Percentiles rank a stretch among this genome's conserved stretches.
These are phyloP conservation scores for Paecilomyces variotii DNA, from an alignment of 2,329 filamentous ascomycete genomes.

Conservation along the genomic window DNA sequence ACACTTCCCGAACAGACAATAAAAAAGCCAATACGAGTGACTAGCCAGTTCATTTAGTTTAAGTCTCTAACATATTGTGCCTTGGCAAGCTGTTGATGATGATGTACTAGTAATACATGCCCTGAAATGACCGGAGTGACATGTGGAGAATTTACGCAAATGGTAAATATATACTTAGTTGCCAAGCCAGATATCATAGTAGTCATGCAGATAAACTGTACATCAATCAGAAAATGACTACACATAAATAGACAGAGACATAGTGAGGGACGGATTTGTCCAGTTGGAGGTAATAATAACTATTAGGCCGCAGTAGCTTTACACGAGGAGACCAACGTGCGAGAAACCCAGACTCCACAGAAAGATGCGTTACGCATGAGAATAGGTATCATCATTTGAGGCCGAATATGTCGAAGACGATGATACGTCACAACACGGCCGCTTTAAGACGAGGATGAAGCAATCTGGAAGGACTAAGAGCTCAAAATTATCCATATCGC, in stretches of 20 bases:
- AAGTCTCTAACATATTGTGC: too few species aligned
- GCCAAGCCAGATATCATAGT: not conserved
- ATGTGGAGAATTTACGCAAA: not conserved
- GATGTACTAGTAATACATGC: not conserved
- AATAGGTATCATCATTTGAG: not conserved
- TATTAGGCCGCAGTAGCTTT: not conserved
- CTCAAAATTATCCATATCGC: conserved; percentile 3
- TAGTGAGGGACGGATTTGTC: not conserved
- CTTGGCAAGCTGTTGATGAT: too few species aligned
- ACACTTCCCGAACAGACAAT: too few species aligned
- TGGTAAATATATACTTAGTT: not conserved
- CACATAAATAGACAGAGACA: not conserved
- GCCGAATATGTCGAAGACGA: not conserved
- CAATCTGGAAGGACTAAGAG: not conserved
- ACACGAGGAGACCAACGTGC: not conserved
- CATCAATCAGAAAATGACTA: not conserved
- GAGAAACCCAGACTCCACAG: not conserved
- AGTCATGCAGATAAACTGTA: not conserved
- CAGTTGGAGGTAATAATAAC: not conserved
- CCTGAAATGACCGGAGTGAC: not conserved
- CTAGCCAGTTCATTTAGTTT: too few species aligned
- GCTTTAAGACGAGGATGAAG: not conserved
- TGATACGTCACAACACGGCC: not conserved
- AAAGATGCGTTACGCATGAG: not conserved
- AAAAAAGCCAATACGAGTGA: too few species aligned